phyloP scores from a whole-genome alignment of 768 basidiomycete genomes.

The Amanita polypyramis region DNA sequence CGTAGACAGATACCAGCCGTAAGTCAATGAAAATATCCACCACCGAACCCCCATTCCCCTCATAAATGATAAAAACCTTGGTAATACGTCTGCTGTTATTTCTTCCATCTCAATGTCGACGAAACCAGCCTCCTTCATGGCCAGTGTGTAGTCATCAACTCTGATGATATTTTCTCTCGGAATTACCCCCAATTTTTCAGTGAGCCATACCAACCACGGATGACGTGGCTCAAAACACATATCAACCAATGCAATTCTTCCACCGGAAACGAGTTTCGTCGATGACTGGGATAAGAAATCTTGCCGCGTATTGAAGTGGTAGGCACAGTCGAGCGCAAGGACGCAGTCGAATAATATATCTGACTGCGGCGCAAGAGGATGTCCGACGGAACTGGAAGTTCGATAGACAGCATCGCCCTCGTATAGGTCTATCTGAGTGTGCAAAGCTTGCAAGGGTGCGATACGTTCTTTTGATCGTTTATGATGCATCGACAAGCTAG shows the following conservation, averaged over 20 bases:
- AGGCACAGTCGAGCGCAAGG: slow-evolving; percentile 59
- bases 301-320: slow-evolving; percentile 48
- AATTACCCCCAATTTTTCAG: slow-evolving; percentile 29
- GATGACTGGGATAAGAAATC: slow-evolving; percentile 43
- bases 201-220: slow-evolving; percentile 17
- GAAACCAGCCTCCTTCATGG: slow-evolving; percentile 41
- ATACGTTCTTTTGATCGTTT: slow-evolving; percentile 34
- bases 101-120: slow-evolving; percentile 44
- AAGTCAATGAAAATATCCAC: slow-evolving; percentile 28
- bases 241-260: slow-evolving; percentile 50
- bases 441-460: slow-evolving; percentile 15
- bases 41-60: slow-evolving; percentile 30
- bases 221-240: slow-evolving; percentile 36
- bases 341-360: slow-evolving; percentile 32
- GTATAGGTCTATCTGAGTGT: slow-evolving; percentile 28
- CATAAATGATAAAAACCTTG: slow-evolving; percentile 43
- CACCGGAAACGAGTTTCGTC: slow-evolving; percentile 33
- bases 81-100: slow-evolving; percentile 47
- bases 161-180: slow-evolving; percentile 41
- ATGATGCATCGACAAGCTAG: slow-evolving; percentile 39
- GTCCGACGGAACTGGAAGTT: slow-evolving; percentile 14
- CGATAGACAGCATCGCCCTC: slow-evolving; percentile 42
- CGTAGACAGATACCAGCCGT: slow-evolving; percentile 23
- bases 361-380: slow-evolving; percentile 34
- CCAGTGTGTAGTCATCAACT: slow-evolving; percentile 28